Base-by-base conservation (phyloP, 140 eudicot species). In the Stevia rebaudiana region DNA sequence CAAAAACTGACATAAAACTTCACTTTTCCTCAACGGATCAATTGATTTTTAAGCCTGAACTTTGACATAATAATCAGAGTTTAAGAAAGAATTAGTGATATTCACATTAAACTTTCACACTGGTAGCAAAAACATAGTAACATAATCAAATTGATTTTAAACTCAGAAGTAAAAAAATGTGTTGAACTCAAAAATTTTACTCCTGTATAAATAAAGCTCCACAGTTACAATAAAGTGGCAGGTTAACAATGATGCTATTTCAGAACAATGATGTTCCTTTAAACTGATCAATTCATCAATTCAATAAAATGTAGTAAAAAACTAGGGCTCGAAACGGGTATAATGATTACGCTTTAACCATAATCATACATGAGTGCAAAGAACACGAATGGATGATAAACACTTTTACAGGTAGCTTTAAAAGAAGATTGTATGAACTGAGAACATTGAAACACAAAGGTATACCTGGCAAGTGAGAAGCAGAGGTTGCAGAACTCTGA, bases 391-490 rank as follows among this genome's bases (percentile, higher is more conserved):
- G 35, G 59, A 22, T 52, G 31, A 50, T 11, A n/a, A 21, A 24
- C 22, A 56, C 59, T 47, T 39, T 21, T 28, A 23, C 28, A 33
- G 24, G 18, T 31, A 17, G 5, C 36, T 24, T 11, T 13, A 33
- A 15, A 8, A 8, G 2, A 42, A 55, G 0, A n/a, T 0, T 10
- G 22, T 15, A 22, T 1, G 2, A 36, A 11, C 10, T 11, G 44
- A 3, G 3, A 8, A 21, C 5, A 63, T 18, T 5, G 0, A 3
- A 30, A 24, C 0, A 48, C 17, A 12, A 46, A 11, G 21, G 8
- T 1, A 4, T 9, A 80, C 96, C 96, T 82, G 52, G 96, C 83
- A 2, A 88, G 87, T 8, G 96, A 84, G 57, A 88, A 87, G 70
- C 96, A 88, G 65, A 88, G 90, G 35, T 88, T 82, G 77, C 78